Evolutionary conservation across 129 eudicot species (phyloP).

Genomic region (Flaveria linearis): DNA sequence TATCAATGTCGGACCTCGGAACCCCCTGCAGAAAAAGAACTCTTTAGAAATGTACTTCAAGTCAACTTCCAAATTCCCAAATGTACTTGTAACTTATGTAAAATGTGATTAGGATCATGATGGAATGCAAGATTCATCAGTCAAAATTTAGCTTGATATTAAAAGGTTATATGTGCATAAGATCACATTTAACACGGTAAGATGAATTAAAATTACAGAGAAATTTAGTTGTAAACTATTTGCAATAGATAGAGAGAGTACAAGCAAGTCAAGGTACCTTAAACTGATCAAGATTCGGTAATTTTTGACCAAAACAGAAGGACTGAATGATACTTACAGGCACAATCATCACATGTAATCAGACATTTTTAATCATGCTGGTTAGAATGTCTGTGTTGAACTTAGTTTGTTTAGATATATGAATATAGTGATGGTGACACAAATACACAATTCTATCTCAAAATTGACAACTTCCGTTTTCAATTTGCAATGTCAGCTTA

Average conservation of each 20-base stretch:
- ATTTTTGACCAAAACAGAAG: background rate
- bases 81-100: background rate
- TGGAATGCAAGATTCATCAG: background rate
- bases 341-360: slow-evolving; percentile 3
- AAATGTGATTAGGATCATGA: background rate
- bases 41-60: slow-evolving; percentile 15
- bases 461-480: background rate
- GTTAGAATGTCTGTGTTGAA: background rate
- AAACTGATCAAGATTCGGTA: slow-evolving; percentile 2
- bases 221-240: background rate
- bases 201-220: background rate
- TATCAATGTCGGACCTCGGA: slow-evolving; percentile 89
- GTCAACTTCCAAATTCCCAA: background rate
- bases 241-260: slow-evolving; percentile 7
- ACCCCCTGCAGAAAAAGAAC: slow-evolving; percentile 64
- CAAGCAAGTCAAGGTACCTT: slow-evolving; percentile 16
- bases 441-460: background rate
- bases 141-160: background rate
- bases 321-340: background rate
- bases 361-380: background rate
- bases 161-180: background rate
- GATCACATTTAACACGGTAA: slow-evolving; percentile 8
- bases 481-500: background rate
- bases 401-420: background rate
- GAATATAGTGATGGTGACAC: slow-evolving; percentile 5